These are phyloP conservation scores for Metschnikowia sp. DNA, from an alignment of 805 yeast genomes.

Conservation along the genomic window DNA sequence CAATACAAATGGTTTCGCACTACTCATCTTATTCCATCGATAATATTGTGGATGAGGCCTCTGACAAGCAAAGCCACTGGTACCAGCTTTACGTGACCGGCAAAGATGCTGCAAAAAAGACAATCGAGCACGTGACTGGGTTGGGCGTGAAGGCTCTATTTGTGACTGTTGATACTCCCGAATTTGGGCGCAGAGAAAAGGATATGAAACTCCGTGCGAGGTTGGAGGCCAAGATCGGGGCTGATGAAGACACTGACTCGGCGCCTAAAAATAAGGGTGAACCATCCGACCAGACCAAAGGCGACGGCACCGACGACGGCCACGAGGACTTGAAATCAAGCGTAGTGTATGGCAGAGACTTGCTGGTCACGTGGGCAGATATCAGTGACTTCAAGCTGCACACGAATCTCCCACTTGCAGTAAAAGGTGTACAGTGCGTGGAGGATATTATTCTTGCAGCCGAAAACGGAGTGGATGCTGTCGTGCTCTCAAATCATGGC, in stretches of 20 bases:
- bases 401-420: constrained; percentile 43
- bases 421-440: constrained; percentile 66
- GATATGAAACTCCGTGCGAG: constrained; percentile 44
- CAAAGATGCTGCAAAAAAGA: constrained; percentile 47
- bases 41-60: constrained; percentile 72
- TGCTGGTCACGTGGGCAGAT: constrained; percentile 35
- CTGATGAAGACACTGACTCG: not conserved
- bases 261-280: not conserved
- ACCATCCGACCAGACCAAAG: not conserved
- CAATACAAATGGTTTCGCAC: constrained; percentile 90
- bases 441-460: constrained; percentile 63
- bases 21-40: constrained; percentile 85
- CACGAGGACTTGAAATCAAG: constrained; percentile 6
- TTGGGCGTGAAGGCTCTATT: constrained; percentile 64
- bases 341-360: constrained; percentile 21
- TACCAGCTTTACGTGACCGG: constrained; percentile 81
- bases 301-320: constrained; percentile 5
- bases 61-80: constrained; percentile 76
- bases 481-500: constrained; percentile 83
- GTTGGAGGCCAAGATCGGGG: constrained; percentile 2
- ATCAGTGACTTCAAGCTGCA: constrained; percentile 32
- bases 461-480: constrained; percentile 56
- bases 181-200: constrained; percentile 56
- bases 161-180: constrained; percentile 91
- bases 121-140: constrained; percentile 68